Base-by-base conservation (phyloP, 345 rosid species). In the Nephelium lappaceum region DNA sequence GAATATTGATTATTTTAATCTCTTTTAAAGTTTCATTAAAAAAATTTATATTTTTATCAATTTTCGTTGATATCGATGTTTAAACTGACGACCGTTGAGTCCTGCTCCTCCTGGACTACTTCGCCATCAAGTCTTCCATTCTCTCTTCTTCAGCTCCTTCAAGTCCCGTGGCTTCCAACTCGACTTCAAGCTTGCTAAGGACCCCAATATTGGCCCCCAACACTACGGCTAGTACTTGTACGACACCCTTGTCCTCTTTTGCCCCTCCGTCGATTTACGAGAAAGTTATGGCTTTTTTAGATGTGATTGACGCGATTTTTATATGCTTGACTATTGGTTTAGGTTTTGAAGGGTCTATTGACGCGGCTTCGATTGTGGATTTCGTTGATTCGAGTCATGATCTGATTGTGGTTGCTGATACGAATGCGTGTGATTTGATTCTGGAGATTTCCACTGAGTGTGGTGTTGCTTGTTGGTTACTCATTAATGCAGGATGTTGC, bases 131-230 rank as follows among this genome's bases (percentile, higher is more conserved):
- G 72, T 90, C 96, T 90, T 94, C 24, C 96, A 90, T 68, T 92
- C 96, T 62, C 83, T 89, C 77, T 92, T 83, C 87, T 89, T 92
- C 85, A 65, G 73, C n/a, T n/a, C n/a, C n/a, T n/a, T n/a, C 73
- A 82, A 74, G 45, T 86, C 91, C 55, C 91, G 92, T 38, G 90
- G 91, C 19, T 92, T 86, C 86, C 84, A 85, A 72, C 92, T 92
- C 71, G 91, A 92, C 39, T 86, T 92, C 87, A 90, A 89, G 88
- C 92, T 90, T 69, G 89, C 91, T 9, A 91, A 90, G 19, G 93
- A 92, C 49, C 87, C 91, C 18, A 84, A 78, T 69, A 87, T 90
- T 74, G 82, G 86, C 39, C 87, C 90, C 72, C 93, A 89, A 39
- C 80, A 89, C 41, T 92, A 92, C 57, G 89, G 93, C 83, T 88